Base-by-base conservation (phyloP, 225 moss, liverwort and hornwort species). In the Polytrichum formosum region DNA sequence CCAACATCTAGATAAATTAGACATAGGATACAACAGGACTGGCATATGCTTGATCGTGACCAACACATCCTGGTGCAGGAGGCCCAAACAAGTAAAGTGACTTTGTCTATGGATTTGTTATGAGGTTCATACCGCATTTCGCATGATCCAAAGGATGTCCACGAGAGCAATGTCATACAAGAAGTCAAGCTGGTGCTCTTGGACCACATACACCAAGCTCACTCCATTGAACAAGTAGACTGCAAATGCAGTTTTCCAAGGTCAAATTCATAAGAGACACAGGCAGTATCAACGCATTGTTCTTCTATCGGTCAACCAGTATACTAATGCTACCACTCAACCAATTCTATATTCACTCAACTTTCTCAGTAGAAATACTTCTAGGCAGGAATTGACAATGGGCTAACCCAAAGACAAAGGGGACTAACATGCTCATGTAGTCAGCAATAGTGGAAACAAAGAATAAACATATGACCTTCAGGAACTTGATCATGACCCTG, bases 211-310 rank as follows among this genome's bases (percentile, higher is more conserved):
- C 29, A 69, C 68, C 33, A 91, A 77, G 83, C 88, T 90, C 80
- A 91, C 83, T 61, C 88, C 76, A 79, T 96, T 96, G 78, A 93
- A 82, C 29, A 84, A 63, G 28, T 89, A 91, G 80, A 93, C 93
- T 96, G 88, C 74, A 73, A 55, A 67, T 56, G 58, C 20, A 6
- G 6, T 22, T 23, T 58, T 9, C 75, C 73, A 73, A 81, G 21
- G 37, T 23, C 23, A 75, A 65, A 35, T 54, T 67, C 71, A 61
- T 82, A 64, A 76, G 68, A 59, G 20, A 67, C 22, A 26, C 13
- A 26, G 8, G 13, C 62, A 63, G 5, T 67, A 21, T 46, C 46
- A 46, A 46, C 13, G 16, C 46, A 13, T 13, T 10, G 46, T 13
- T 0, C 16, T 26, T 4, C 16, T 46, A 46, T 35, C 13, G 16